Evolutionary conservation across 129 eudicot genomes (phyloP).

Genomic region (Apium graveolens): DNA sequence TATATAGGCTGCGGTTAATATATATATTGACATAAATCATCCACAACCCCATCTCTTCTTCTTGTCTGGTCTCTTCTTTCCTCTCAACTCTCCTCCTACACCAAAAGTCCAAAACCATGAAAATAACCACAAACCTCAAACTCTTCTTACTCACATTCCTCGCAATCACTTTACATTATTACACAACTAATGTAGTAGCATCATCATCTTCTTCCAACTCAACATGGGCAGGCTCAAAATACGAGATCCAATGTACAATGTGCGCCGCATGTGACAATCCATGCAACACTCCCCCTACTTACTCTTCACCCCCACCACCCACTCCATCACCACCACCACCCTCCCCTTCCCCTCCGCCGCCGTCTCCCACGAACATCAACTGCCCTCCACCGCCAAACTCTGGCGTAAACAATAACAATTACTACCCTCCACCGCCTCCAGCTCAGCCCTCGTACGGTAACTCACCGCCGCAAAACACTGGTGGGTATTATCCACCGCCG

Average conservation of each 20-base stretch:
- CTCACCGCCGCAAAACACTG: slow-evolving; percentile 27
- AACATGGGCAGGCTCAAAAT: slow-evolving; percentile 59
- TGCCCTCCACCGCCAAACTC: slow-evolving; percentile 34
- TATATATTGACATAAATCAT: too few species aligned
- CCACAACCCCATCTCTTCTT: too few species aligned
- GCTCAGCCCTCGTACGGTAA: slow-evolving; percentile 24
- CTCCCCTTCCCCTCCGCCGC: slow-evolving; percentile 29
- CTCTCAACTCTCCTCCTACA: too few species aligned
- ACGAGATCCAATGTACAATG: slow-evolving; percentile 84
- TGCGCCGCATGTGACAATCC: slow-evolving; percentile 89
- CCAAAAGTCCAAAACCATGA: background rate
- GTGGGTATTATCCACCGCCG: slow-evolving; percentile 28
- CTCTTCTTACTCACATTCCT: background rate
- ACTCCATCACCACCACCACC: slow-evolving; percentile 35
- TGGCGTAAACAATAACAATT: slow-evolving; percentile 10
- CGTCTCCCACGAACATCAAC: slow-evolving; percentile 54
- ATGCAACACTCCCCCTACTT: slow-evolving; percentile 24
- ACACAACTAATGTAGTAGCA: slow-evolving; percentile 3
- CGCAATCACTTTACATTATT: background rate
- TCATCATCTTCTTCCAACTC: background rate
- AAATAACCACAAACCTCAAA: background rate
- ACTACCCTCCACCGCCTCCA: slow-evolving; percentile 40
- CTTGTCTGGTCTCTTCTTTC: too few species aligned
- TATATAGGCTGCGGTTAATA: too few species aligned
- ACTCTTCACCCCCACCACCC: slow-evolving; percentile 34